Evolutionary conservation across 2,329 filamentous ascomycete species (phyloP).

Genomic region (Hirsutella thompsonii): DNA sequence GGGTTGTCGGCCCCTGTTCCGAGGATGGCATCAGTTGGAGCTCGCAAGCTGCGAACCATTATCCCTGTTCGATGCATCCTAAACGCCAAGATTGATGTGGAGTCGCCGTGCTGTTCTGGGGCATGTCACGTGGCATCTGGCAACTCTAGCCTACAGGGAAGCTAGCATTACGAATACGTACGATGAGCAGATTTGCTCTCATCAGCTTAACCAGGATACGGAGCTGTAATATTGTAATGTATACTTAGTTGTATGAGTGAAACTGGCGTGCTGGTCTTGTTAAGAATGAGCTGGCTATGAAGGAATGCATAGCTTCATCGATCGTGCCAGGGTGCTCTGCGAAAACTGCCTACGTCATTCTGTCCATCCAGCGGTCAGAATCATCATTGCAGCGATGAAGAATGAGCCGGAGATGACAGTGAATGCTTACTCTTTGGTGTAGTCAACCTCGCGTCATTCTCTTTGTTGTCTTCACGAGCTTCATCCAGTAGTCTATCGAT

Average conservation of each 20-base stretch:
- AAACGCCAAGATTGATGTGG: not conserved
- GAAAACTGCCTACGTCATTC: constrained; percentile 1
- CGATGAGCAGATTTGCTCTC: too few species aligned
- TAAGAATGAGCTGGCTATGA: too few species aligned
- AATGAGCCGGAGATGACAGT: too few species aligned
- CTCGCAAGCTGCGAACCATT: constrained; percentile 1
- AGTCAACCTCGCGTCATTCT: constrained; percentile 55
- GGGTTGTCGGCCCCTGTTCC: constrained; percentile 1
- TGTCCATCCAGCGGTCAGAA: not conserved
- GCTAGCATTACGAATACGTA: too few species aligned
- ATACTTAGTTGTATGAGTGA: too few species aligned
- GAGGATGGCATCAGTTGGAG: not conserved
- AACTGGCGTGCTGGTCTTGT: too few species aligned
- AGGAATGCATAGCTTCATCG: too few species aligned
- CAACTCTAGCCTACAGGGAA: too few species aligned
- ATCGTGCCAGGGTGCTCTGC: too few species aligned
- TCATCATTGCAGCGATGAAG: not conserved
- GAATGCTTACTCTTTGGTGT: constrained; percentile 28
- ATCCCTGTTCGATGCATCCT: constrained; percentile 2
- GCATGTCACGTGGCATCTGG: constrained; percentile 4
- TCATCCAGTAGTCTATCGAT: constrained; percentile 91
- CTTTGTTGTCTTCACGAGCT: constrained; percentile 76
- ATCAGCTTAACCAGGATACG: too few species aligned
- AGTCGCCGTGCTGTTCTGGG: constrained; percentile 23
- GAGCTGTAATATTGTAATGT: too few species aligned